phyloP scores from a whole-genome alignment of 306 rosid genomes.

The Luffa aegyptiaca region DNA sequence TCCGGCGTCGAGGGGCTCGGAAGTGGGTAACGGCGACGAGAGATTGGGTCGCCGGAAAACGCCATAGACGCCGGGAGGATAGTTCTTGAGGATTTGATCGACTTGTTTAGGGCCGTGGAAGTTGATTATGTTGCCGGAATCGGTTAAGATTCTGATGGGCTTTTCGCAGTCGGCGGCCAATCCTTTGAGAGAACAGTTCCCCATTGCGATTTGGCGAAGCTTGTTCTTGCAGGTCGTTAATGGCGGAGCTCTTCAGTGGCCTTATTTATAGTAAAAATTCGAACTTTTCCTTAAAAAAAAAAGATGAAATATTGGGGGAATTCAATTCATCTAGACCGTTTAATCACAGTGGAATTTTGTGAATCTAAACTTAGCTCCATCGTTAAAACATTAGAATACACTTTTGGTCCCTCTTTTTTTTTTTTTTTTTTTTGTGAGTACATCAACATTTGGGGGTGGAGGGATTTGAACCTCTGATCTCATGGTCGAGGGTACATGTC shows the following conservation, averaged over 20 bases:
- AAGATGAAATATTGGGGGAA: background rate
- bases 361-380: too few relatives aligned
- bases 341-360: background rate
- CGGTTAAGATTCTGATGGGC: constrained; percentile 11
- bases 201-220: background rate
- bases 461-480: too few relatives aligned
- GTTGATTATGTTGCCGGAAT: constrained; percentile 6
- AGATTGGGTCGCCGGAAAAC: constrained; percentile 6
- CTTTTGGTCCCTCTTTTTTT: too few relatives aligned
- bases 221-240: background rate
- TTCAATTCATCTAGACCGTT: background rate
- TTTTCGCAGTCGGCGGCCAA: background rate
- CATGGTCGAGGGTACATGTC: too few relatives aligned
- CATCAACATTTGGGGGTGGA: too few relatives aligned
- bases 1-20: background rate
- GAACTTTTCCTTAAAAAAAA: background rate
- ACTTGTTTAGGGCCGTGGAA: constrained; percentile 6
- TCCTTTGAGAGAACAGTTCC: constrained; percentile 12
- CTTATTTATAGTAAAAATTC: background rate
- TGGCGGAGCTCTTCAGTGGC: background rate
- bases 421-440: too few relatives aligned
- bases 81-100: constrained; percentile 9
- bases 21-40: constrained; percentile 1
- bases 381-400: too few relatives aligned
- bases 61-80: constrained; percentile 8